Conservation (phyloP, 306 rosid species). For the Inga leiocalycina region DNA sequence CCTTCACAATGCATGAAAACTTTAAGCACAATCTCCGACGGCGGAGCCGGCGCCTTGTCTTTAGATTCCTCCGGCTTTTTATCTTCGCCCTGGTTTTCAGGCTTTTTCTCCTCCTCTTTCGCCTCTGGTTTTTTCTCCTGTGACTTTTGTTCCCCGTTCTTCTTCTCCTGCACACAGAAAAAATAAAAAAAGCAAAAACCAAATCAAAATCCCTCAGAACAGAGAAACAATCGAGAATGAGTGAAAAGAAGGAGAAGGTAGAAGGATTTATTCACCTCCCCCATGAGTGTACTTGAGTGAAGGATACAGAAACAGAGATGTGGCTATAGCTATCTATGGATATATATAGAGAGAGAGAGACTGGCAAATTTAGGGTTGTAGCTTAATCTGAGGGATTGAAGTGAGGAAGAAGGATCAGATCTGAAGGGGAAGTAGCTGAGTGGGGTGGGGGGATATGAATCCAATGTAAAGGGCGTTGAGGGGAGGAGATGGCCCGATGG, state of each 20-base stretch:
- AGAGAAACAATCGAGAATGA: background rate
- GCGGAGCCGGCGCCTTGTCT: conserved; percentile 33
- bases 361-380: too few relatives aligned
- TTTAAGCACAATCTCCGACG: conserved; percentile 67
- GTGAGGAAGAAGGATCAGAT: conserved; percentile 33
- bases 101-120: background rate
- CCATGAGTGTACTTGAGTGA: conserved; percentile 39
- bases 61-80: conserved; percentile 32
- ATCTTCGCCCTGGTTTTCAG: conserved; percentile 35
- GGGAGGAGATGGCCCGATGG: background rate
- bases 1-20: conserved; percentile 98
- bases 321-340: background rate
- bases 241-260: background rate
- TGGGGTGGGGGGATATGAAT: background rate
- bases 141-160: conserved; percentile 57
- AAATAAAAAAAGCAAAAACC: background rate
- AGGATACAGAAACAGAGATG: background rate
- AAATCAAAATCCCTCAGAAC: conserved; percentile 4
- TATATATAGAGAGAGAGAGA: too few relatives aligned
- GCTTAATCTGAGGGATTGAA: too few relatives aligned
- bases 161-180: conserved; percentile 53
- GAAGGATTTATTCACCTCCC: conserved; percentile 45
- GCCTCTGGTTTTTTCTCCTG: conserved; percentile 67
- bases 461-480: background rate
- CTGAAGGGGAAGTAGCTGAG: background rate